These are phyloP conservation scores for Aquilaria agallochum DNA, from an alignment of 441 rosid species.

Conservation along the genomic window DNA sequence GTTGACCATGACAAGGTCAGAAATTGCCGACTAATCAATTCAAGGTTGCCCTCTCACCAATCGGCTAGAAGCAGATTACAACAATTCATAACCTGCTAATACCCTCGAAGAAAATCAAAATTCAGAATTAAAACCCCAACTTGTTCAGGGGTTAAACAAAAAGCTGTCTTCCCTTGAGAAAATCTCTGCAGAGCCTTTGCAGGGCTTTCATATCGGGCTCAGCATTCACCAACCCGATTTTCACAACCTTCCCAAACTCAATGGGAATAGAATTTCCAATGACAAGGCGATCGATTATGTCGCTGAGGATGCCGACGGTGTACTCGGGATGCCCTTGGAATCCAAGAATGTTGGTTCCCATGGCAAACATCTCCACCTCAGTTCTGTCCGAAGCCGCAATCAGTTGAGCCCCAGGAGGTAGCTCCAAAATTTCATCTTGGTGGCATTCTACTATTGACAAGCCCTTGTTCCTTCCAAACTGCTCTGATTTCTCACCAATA, in stretches of 20 bases:
- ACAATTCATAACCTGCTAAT: too few species aligned
- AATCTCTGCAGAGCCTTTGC: conserved; percentile 59
- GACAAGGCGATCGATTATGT: conserved; percentile 57
- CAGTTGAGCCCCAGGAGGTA: conserved; percentile 55
- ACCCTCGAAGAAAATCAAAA: too few species aligned
- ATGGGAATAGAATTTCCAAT: conserved; percentile 34
- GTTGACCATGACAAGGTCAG: too few species aligned
- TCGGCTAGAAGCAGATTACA: too few species aligned
- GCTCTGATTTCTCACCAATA: conserved; percentile 28
- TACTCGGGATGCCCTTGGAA: conserved; percentile 88
- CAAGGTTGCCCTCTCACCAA: too few species aligned
- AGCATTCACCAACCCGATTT: conserved; percentile 37
- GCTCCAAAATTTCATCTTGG: conserved; percentile 71
- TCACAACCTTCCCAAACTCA: conserved; percentile 47
- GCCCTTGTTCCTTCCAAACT: conserved; percentile 15
- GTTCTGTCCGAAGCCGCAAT: conserved; percentile 63
- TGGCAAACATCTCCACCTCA: conserved; percentile 56
- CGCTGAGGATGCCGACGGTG: conserved; percentile 58
- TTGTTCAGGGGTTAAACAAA: too few species aligned
- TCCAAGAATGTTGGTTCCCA: conserved; percentile 50
- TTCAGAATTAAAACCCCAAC: too few species aligned
- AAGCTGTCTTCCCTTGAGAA: conserved; percentile 40
- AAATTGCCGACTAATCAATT: too few species aligned
- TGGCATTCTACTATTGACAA: conserved; percentile 57
- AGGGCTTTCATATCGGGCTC: conserved; percentile 55